These are phyloP conservation scores for Erodium chrysanthum DNA, from an alignment of 441 rosid genomes.

Conservation along the genomic window DNA sequence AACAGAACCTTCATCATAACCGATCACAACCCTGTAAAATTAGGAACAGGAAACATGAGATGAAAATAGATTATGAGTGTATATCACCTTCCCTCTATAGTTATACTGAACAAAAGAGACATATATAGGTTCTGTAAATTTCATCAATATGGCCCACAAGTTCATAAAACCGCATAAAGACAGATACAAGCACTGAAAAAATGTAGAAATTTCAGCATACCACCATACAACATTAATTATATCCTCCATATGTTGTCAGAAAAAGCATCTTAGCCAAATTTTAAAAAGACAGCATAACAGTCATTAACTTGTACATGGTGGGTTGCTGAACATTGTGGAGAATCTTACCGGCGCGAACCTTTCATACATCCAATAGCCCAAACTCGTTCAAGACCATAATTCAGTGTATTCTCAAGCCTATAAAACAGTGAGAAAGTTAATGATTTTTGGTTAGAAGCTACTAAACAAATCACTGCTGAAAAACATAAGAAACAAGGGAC, in stretches of 20 bases:
- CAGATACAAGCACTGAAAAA: background rate
- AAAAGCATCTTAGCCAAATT: conserved; percentile 2
- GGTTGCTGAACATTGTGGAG: background rate
- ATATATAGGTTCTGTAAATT: background rate
- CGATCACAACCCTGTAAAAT: conserved; percentile 69
- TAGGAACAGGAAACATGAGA: conserved; percentile 3
- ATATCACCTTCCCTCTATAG: background rate
- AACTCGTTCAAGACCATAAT: conserved; percentile 83
- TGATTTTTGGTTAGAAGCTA: background rate
- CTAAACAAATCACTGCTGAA: background rate
- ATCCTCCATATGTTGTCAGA: background rate
- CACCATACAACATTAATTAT: background rate
- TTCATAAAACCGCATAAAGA: background rate
- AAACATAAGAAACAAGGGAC: background rate
- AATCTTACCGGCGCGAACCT: conserved; percentile 61
- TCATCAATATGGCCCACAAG: background rate
- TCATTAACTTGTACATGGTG: background rate
- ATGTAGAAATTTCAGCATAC: background rate
- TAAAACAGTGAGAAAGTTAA: conserved; percentile 16
- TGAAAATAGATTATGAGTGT: background rate
- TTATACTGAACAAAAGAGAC: background rate
- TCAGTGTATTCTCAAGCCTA: conserved; percentile 83
- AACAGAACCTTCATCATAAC: conserved; percentile 95
- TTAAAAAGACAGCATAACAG: background rate
- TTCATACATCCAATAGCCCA: conserved; percentile 74